Conservation (phyloP, 257 asterid species). For the Ballota nigra region DNA sequence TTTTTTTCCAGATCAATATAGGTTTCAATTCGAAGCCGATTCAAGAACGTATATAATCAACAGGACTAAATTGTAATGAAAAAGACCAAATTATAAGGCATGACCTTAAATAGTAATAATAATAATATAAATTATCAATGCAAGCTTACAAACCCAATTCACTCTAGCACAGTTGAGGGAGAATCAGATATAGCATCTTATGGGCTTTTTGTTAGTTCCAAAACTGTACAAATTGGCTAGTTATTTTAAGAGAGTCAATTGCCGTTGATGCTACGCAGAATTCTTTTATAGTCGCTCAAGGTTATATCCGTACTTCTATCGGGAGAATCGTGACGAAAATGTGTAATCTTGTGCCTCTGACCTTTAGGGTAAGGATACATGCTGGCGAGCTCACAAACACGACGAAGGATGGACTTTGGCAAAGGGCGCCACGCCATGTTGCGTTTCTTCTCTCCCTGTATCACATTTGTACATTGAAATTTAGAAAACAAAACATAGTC, state of each 20-base stretch:
- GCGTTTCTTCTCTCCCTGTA: constrained; percentile 74
- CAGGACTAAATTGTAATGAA: no score
- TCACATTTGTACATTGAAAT: not conserved
- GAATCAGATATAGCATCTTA: not conserved
- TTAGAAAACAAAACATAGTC: not conserved
- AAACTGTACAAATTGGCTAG: not conserved
- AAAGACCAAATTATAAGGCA: not conserved
- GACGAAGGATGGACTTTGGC: constrained; percentile 70
- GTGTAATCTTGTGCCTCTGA: constrained; percentile 35
- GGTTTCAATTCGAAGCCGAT: no score
- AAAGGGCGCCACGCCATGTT: constrained; percentile 89
- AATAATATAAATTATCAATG: not conserved
- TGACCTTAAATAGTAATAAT: no score
- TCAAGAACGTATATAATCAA: no score
- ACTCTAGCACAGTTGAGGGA: constrained; percentile 4
- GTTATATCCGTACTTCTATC: constrained; percentile 46
- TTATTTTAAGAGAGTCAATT: constrained; percentile 15
- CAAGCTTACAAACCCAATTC: not conserved
- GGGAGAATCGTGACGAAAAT: constrained; percentile 24
- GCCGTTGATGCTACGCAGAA: constrained; percentile 42
- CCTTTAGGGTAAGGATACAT: constrained; percentile 82
- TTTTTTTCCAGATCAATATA: no score
- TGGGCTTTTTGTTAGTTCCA: not conserved
- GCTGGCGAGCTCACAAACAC: constrained; percentile 70
- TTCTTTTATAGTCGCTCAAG: constrained; percentile 45